A percentile compares a stretch with the other conserved stretches of the same genome.
Evolutionary conservation across 176 grass and related monocot genomes (phyloP).

Genomic region (Eremochloa ophiuroides): DNA sequence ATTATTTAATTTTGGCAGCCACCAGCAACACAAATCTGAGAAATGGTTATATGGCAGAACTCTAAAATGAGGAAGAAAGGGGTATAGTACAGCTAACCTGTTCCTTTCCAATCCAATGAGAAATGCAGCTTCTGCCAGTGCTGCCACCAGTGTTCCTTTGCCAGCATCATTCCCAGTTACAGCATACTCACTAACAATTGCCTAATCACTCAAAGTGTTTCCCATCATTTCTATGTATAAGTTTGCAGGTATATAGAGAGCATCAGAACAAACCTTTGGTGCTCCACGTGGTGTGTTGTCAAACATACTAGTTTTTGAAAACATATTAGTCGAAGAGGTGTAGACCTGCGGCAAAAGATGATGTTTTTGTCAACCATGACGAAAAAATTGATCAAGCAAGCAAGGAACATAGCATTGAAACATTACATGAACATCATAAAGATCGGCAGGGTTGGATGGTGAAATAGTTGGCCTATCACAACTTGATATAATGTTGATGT

Average conservation of each 20-base stretch:
- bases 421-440: slow-evolving; percentile 87
- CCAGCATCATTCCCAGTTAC: slow-evolving; percentile 79
- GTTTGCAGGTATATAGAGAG: not conserved
- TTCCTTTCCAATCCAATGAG: slow-evolving; percentile 89
- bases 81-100: slow-evolving; percentile 45
- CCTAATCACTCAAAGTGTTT: slow-evolving; percentile 32
- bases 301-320: slow-evolving; percentile 56
- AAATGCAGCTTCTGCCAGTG: slow-evolving; percentile 89
- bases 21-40: not conserved
- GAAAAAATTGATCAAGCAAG: not conserved
- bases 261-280: slow-evolving; percentile 47
- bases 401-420: slow-evolving; percentile 7
- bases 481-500: slow-evolving; percentile 76
- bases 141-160: slow-evolving; percentile 75
- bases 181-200: slow-evolving; percentile 91
- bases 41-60: not conserved
- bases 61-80: not conserved
- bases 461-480: slow-evolving; percentile 68
- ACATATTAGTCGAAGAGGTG: slow-evolving; percentile 61
- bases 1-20: not conserved
- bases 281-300: slow-evolving; percentile 50
- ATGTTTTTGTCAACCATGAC: not conserved
- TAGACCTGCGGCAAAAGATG: slow-evolving; percentile 53
- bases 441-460: slow-evolving; percentile 75
- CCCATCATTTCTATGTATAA: not conserved